A percentile compares a stretch with the other conserved stretches of the same genome.
phyloP scores from a whole-genome alignment of 208 protist genomes.

The Leishmania gerbilli region DNA sequence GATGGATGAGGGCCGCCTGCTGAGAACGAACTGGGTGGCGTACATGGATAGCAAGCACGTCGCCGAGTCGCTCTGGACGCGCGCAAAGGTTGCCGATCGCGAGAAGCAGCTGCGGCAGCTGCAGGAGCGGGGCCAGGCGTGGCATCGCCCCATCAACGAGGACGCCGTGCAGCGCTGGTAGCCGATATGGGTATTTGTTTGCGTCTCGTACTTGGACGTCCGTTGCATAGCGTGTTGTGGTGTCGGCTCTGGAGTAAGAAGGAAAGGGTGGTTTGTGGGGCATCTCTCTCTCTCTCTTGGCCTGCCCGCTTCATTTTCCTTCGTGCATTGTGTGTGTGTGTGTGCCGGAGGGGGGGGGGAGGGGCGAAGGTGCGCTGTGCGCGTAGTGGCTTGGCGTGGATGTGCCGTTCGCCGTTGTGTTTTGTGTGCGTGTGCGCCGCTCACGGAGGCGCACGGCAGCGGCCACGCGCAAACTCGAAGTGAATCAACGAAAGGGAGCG shows the following conservation, averaged over 20 bases:
- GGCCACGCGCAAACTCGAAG: too few relatives aligned
- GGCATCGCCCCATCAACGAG: slow-evolving; percentile 85
- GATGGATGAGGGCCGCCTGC: slow-evolving; percentile 88
- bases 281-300: neutral
- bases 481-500: neutral
- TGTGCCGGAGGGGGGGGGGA: neutral
- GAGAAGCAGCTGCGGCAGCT: slow-evolving; percentile 75
- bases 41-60: slow-evolving; percentile 94
- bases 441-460: neutral
- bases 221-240: neutral
- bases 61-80: slow-evolving; percentile 88
- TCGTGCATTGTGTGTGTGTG: neutral
- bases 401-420: neutral
- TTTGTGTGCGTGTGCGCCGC: neutral
- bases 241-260: neutral
- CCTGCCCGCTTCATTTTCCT: neutral
- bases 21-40: slow-evolving; percentile 89
- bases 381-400: neutral
- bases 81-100: slow-evolving; percentile 74
- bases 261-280: neutral
- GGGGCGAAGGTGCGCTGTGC: neutral
- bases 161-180: slow-evolving; percentile 68
- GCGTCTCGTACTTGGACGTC: neutral
- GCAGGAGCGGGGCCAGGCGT: slow-evolving; percentile 86
- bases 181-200: neutral